Conservation (phyloP, 2,329 filamentous ascomycete genomes). For the Anthostomella pinea region DNA sequence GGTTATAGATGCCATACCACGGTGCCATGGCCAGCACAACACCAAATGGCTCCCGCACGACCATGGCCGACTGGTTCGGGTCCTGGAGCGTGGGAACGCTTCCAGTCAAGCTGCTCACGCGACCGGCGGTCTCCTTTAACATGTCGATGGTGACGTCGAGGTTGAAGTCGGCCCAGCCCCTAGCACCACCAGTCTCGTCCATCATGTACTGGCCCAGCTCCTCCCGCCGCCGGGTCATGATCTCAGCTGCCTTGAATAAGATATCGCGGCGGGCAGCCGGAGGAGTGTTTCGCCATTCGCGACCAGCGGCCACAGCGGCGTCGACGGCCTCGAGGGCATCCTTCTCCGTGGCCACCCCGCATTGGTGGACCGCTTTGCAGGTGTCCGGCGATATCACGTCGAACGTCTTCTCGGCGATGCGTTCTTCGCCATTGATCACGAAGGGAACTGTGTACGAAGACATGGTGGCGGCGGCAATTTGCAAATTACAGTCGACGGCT, state of each 20-base stretch:
- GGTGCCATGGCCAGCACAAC: slow-evolving; percentile 78
- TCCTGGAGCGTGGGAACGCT: slow-evolving; percentile 35
- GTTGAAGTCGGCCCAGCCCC: slow-evolving; percentile 43
- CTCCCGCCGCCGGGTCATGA: slow-evolving; percentile 56
- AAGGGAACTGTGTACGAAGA: slow-evolving; percentile 37
- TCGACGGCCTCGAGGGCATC: slow-evolving; percentile 18
- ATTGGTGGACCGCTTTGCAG: slow-evolving; percentile 50
- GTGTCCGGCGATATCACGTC: slow-evolving; percentile 55
- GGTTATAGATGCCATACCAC: slow-evolving; percentile 59
- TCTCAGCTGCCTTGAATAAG: slow-evolving; percentile 64
- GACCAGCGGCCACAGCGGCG: slow-evolving; percentile 11
- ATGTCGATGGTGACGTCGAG: slow-evolving; percentile 34
- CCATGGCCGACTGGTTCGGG: slow-evolving; percentile 56
- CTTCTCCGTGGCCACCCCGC: slow-evolving; percentile 51
- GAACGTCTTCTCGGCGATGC: slow-evolving; percentile 47
- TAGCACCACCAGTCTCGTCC: slow-evolving; percentile 42
- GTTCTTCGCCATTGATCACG: slow-evolving; percentile 44
- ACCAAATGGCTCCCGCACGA: slow-evolving; percentile 74
- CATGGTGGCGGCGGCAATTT: slow-evolving; percentile 19
- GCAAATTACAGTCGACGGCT: not conserved
- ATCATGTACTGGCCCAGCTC: slow-evolving; percentile 61
- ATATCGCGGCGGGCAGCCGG: slow-evolving; percentile 62
- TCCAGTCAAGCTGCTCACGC: slow-evolving; percentile 35
- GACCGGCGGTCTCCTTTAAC: slow-evolving; percentile 42
- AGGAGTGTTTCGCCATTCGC: slow-evolving; percentile 36